Base-by-base conservation (phyloP, 768 basidiomycete genomes). In the Cyclocybe aegerita region DNA sequence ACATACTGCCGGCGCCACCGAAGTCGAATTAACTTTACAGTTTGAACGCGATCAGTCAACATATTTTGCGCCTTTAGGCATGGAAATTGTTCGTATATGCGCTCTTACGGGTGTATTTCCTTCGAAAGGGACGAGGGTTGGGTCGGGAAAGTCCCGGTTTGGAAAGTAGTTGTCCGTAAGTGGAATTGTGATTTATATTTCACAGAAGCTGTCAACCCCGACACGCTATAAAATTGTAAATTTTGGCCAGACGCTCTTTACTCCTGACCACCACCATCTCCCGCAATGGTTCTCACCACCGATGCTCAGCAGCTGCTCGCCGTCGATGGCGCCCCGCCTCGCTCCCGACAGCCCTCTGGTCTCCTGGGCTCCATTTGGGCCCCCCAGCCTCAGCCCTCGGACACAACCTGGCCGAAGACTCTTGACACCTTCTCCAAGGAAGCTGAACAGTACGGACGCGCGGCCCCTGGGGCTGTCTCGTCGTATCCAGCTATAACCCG, bases 321-420 rank as follows among this genome's bases (percentile, higher is more conserved):
- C 53, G 53, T 68, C 43, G 70, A 74, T 44, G 69, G 78, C 41
- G 65, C 68, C 50, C 74, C 72, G 34, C 71, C 74, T 44, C 74
- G 73, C 57, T 58, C 68, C 31, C 71, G 78, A 17, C 72, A 71
- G 50, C 61, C 66, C 9, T 60, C 70, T 35, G 74, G 75, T 6
- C 71, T 75, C 41, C 59, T 72, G 49, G 76, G 75, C 10, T 89
- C 88, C 44, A 91, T 92, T 54, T 92, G 89, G 89, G 90, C 90
- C 0, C 89, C 89, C 7, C 87, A 86, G 62, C 86, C 88, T 3
- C 87, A 85, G 64, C 79, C 80, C 4, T 76, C 79, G 11, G 85
- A 85, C 14, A 62, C 73, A 4, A 77, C 81, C 9, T 92, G 89
- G 89, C 85, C 88, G 15, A 76, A 75, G 52, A 72, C 85, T 34